phyloP scores from a whole-genome alignment of 345 rosid species.

The Populus pruinosa region DNA sequence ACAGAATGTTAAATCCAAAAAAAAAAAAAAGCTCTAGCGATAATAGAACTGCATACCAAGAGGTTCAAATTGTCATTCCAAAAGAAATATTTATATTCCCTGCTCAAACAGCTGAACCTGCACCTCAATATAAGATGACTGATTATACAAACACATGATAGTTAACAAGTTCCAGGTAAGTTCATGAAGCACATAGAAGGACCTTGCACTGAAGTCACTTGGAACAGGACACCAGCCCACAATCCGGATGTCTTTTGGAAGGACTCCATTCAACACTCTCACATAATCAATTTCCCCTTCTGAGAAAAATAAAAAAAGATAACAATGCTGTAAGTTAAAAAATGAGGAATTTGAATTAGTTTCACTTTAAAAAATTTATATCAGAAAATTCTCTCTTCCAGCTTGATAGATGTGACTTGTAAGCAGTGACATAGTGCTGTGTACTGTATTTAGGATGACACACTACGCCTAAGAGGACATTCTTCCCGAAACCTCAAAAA shows the following conservation, averaged over 20 bases:
- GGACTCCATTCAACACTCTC: slow-evolving; percentile 76
- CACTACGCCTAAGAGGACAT: background rate
- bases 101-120: slow-evolving; percentile 85
- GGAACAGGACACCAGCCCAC: slow-evolving; percentile 92
- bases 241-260: slow-evolving; percentile 84
- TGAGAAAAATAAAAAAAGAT: slow-evolving; percentile 25
- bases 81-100: slow-evolving; percentile 81
- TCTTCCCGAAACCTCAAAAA: background rate
- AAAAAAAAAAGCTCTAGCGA: background rate
- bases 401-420: background rate
- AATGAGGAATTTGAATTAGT: background rate
- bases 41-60: slow-evolving; percentile 27
- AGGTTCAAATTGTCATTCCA: slow-evolving; percentile 71
- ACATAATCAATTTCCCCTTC: slow-evolving; percentile 84
- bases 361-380: background rate
- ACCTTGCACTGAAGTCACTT: slow-evolving; percentile 90
- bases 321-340: slow-evolving; percentile 14
- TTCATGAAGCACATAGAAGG: background rate
- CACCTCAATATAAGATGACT: slow-evolving; percentile 16
- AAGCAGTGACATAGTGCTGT: background rate
- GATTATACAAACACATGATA: slow-evolving; percentile 5
- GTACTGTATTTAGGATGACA: background rate
- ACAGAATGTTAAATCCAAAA: background rate
- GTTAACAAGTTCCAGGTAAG: background rate
- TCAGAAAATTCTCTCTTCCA: background rate